Conservation (phyloP, 768 basidiomycete species). For the Xerocomellus amylosporus region DNA sequence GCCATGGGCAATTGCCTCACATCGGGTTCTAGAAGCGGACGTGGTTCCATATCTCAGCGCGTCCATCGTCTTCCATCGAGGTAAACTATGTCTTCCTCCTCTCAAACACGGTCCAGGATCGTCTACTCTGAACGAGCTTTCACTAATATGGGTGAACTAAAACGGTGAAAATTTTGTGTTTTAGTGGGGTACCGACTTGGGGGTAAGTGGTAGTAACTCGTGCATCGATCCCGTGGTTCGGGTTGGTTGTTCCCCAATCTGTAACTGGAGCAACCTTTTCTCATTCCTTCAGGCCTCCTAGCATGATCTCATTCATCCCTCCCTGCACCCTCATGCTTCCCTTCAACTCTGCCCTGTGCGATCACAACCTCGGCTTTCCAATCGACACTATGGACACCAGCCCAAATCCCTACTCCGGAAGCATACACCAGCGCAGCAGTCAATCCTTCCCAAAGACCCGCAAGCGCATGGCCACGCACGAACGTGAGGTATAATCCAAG, state of each 20-base stretch:
- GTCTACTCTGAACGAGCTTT: neutral
- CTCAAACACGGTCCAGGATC: neutral
- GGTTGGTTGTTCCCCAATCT: neutral
- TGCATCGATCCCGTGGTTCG: neutral
- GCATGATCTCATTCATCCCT: neutral
- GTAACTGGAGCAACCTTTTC: neutral
- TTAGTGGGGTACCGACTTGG: too few relatives aligned
- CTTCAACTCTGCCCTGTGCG: slow-evolving; percentile 34
- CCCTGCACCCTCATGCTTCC: slow-evolving; percentile 35
- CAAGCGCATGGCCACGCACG: slow-evolving; percentile 50
- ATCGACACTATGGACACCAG: slow-evolving; percentile 53
- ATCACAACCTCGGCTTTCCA: slow-evolving; percentile 59
- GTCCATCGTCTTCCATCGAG: neutral
- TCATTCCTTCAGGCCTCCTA: neutral
- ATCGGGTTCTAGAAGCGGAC: neutral
- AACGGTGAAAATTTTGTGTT: too few relatives aligned
- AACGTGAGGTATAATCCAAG: slow-evolving; percentile 80
- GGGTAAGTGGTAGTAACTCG: too few relatives aligned
- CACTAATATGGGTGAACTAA: too few relatives aligned
- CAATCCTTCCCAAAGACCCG: slow-evolving; percentile 84
- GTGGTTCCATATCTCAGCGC: neutral
- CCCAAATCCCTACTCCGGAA: slow-evolving; percentile 53
- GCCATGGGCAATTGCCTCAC: too few relatives aligned
- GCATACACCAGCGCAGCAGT: slow-evolving; percentile 63
- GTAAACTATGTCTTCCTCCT: too few relatives aligned